Evolutionary conservation across 306 rosid species (phyloP).

Genomic region (Vigna reflexopilosa): DNA sequence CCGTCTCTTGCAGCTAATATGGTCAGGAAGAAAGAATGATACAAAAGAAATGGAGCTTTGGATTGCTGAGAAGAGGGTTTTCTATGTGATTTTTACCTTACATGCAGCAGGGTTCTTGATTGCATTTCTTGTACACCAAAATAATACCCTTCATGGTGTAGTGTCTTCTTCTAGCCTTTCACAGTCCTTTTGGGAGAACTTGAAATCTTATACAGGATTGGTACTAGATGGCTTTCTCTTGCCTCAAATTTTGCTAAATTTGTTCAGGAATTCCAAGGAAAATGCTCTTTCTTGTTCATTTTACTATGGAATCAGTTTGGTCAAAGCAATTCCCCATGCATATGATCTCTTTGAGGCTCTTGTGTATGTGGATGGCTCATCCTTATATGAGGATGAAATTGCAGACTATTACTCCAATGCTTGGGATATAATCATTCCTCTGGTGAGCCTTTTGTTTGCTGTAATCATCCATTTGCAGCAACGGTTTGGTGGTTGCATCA

Average conservation of each 20-base stretch:
- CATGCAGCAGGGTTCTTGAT: conserved; percentile 39
- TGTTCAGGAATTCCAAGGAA: conserved; percentile 44
- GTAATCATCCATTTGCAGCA: conserved; percentile 55
- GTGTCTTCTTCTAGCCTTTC: background rate
- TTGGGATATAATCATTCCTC: conserved; percentile 52
- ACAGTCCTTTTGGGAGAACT: conserved; percentile 36
- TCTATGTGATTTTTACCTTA: conserved; percentile 11
- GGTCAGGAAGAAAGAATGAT: conserved; percentile 46
- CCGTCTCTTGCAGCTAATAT: conserved; percentile 46
- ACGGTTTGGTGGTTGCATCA: conserved; percentile 44
- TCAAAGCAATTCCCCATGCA: conserved; percentile 54
- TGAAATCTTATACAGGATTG: conserved; percentile 47
- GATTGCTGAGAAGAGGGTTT: conserved; percentile 50
- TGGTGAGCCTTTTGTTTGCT: conserved; percentile 45
- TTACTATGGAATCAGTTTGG: conserved; percentile 56
- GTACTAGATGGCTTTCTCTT: conserved; percentile 56
- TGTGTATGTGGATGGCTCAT: conserved; percentile 23
- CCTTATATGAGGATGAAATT: conserved; percentile 40
- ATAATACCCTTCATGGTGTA: background rate
- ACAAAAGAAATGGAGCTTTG: conserved; percentile 36
- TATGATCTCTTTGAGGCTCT: conserved; percentile 58
- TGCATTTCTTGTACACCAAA: conserved; percentile 13
- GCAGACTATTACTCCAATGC: conserved; percentile 46
- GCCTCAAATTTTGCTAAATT: conserved; percentile 57
- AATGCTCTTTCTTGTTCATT: conserved; percentile 46